Base-by-base conservation (phyloP, 2,329 filamentous ascomycete species). In the Claviceps digitariae region DNA sequence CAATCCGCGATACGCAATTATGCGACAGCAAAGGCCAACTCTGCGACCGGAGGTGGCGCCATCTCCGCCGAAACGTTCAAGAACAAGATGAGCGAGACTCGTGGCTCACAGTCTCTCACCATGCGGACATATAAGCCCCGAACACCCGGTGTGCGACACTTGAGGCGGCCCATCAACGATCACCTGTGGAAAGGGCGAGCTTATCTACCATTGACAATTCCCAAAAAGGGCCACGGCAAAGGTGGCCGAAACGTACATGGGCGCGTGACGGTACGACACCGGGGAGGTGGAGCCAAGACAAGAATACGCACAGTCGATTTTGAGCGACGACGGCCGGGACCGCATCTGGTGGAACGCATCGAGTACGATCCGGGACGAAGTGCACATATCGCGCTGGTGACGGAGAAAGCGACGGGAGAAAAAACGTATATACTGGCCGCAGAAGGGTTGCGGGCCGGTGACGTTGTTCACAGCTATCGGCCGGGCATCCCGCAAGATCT, bases 171-270 rank as follows among this genome's bases (percentile, higher is more conserved):
- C 15, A 84, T 96, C 70, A 97, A 97, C 70, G 90, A 96, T 64
- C 93, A 98, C 69, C 74, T 98, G 47, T 97, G 89, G 89, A 96
- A 95, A 71, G 93, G 93, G 55, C 78, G 90, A 54, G 88, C 93
- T 1, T 83, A 86, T 60, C 75, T 87, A 36, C 81, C 84, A 50
- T 77, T 98, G 68, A 98, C 94, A 12, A 87, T 89, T 63, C 82
- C 90, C 40, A 95, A 96, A 69, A 91, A 91, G 68, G 93, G 93
- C 17, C 90, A 95, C 62, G 84, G 81, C 51, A 93, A 95, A 68
- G 94, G 93, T 69, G 93, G 93, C 45, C 82, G 93, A 62, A 98
- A 98, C 68, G 86, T 87, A 64, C 85, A 79, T 52, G 94, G 93
- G 25, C 77, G 81, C 59, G 80, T 98, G 56, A 95, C 90, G 0